Conservation (phyloP, 495 filamentous ascomycete genomes). For the Tuber calosporum region DNA sequence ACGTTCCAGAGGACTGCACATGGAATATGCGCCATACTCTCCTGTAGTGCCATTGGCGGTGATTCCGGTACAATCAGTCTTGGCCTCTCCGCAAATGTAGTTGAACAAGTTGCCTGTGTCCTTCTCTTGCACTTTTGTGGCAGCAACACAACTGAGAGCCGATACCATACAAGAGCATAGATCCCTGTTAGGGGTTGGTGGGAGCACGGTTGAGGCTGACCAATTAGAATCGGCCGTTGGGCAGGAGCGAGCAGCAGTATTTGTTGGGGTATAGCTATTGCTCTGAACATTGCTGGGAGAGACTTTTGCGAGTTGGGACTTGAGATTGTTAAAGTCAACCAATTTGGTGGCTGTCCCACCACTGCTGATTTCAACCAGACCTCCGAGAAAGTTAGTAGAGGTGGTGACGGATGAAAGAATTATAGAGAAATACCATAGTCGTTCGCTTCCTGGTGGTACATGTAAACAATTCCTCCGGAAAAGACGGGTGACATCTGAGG, state of each 20-base stretch:
- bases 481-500: slow-evolving; percentile 72
- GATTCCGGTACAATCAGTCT: slow-evolving; percentile 63
- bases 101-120: slow-evolving; percentile 62
- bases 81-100: slow-evolving; percentile 58
- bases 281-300: slow-evolving; percentile 60
- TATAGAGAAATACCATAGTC: slow-evolving; percentile 60
- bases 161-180: slow-evolving; percentile 79
- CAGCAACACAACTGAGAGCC: slow-evolving; percentile 62
- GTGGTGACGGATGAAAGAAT: neutral
- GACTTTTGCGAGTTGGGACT: slow-evolving; percentile 59
- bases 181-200: slow-evolving; percentile 65
- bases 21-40: slow-evolving; percentile 78
- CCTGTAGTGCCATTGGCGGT: slow-evolving; percentile 61
- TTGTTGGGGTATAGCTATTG: slow-evolving; percentile 66
- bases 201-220: slow-evolving; percentile 63
- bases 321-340: slow-evolving; percentile 67
- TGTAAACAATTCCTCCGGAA: slow-evolving; percentile 94
- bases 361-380: slow-evolving; percentile 43
- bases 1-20: slow-evolving; percentile 73
- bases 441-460: slow-evolving; percentile 91
- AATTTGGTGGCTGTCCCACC: slow-evolving; percentile 45
- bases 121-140: slow-evolving; percentile 46
- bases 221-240: slow-evolving; percentile 59
- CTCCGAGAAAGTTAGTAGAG: slow-evolving; percentile 23
- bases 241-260: slow-evolving; percentile 64